Base-by-base conservation (phyloP, 768 basidiomycete species). In the Termitomyces sp. region DNA sequence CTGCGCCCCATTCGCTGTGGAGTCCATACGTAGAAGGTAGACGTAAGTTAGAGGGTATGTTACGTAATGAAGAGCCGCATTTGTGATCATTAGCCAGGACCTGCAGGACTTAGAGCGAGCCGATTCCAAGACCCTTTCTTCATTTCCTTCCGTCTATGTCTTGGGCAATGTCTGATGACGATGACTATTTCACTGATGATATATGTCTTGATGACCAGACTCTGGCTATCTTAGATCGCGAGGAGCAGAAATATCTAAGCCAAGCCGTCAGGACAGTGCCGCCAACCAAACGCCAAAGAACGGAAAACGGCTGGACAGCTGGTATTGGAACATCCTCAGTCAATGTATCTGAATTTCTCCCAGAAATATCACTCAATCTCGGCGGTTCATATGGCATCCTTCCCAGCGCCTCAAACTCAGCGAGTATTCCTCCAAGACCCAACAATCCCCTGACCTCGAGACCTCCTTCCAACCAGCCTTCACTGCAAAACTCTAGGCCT, bases 141-240 rank as follows among this genome's bases (percentile, higher is more conserved):
- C n/a, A 28, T 23, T 40, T 47, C 40, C 51, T 40, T 12, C 47
- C 28, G 44, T 47, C 41, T 19, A 21, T 19, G n/a, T 50, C n/a
- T 48, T 35, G 59, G 54, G 37, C 45, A 44, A 88, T 87, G 84
- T 72, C 79, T 62, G 80, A 80, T 70, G 83, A 79, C 30, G 89
- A 89, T 69, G 79, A 85, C 65, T 84, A 84, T 66, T 76, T 79
- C 67, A 73, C 76, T 61, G 86, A 86, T 66, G 85, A 85, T 54
- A 73, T 87, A 59, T 74, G 81, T 42, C 69, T 89, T 41, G 86
- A 89, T 64, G 85, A 81, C 51, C 73, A 79, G 58, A 76, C 82
- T 0, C 68, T 88, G 49, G 85, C 86, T 10, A 70, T 77, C 28
- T 76, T 89, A 19, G 86, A 88, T 61, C 73, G 77, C 54, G 78